Conservation (phyloP, 495 filamentous ascomycete species). For the Lophiostoma macrostomum region DNA sequence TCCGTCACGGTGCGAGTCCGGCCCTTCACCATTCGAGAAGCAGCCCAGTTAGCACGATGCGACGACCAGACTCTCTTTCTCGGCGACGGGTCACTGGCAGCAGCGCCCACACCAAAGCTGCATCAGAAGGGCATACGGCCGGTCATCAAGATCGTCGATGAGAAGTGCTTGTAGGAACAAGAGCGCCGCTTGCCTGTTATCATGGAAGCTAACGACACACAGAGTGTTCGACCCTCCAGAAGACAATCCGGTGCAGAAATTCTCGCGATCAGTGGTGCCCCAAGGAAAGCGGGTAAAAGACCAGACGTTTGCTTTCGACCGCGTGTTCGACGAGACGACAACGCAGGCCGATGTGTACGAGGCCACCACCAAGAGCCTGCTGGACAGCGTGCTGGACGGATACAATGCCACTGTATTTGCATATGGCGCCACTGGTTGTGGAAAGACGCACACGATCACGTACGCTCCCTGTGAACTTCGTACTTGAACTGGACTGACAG, state of each 20-base stretch:
- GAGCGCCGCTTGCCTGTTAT: conserved; percentile 22
- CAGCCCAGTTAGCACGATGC: conserved; percentile 64
- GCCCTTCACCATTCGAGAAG: conserved; percentile 81
- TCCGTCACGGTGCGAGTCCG: conserved; percentile 83
- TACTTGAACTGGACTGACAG: conserved; percentile 16
- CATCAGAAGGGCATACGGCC: conserved; percentile 81
- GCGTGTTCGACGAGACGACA: conserved; percentile 94
- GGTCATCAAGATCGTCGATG: conserved; percentile 94
- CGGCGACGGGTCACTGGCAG: conserved; percentile 89
- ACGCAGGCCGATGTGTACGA: conserved; percentile 95
- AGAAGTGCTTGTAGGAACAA: conserved; percentile 78
- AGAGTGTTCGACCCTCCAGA: conserved; percentile 98
- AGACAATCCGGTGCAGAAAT: conserved; percentile 90
- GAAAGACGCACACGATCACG: conserved; percentile 94
- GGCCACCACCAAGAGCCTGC: conserved; percentile 78
- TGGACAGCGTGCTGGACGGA: conserved; percentile 93
- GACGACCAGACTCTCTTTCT: conserved; percentile 91
- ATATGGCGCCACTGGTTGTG: conserved; percentile 96
- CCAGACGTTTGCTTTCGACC: conserved; percentile 94
- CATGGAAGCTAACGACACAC: conserved; percentile 28
- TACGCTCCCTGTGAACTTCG: conserved; percentile 20
- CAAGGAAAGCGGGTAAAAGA: conserved; percentile 93
- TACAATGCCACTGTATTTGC: conserved; percentile 99
- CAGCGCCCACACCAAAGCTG: conserved; percentile 76
- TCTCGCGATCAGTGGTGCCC: conserved; percentile 77